Evolutionary conservation across 2,329 filamentous ascomycete species (phyloP), one percentile per base, ranked within the genome.

Genomic region (Sclerotinia glacialis): DNA sequence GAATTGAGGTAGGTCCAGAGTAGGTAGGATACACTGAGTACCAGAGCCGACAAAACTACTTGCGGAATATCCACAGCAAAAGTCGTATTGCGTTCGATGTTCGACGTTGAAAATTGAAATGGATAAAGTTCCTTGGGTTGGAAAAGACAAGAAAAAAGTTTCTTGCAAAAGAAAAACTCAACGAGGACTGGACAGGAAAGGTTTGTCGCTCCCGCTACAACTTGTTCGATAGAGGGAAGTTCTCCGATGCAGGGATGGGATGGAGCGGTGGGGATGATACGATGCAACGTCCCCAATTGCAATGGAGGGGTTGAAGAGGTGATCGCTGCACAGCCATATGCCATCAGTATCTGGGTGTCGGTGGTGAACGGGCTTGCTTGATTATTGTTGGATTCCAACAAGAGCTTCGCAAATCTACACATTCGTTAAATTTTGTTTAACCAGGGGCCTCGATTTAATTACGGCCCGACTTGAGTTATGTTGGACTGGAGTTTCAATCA

Each of bases 1-100:
- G 68, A 71, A 0, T 31, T 64, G 2, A 69, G 46, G 49, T 68
- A 70, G n/a, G 6, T 26, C 67, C 65, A 67, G 2, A 64, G 21
- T 8, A 26, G 12, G 12, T 50, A 55, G 4, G 23, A 47, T 2
- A 11, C 44, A 16, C n/a, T 40, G 49, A 56, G 9, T 47, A 53
- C n/a, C 50, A 31, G 26, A 31, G 18, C 44, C 44, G 44, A 54
- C 11, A 54, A 37, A 54, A 54, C 9, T 14, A 37, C 1, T 5
- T n/a, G 16, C 18, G 50, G 2, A 5, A 34, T 37, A 37, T 37
- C 37, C 31, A 23, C 31, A n/a, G 11, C 4, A n/a, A 54, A 37
- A 37, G 21, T 2, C 31, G 37, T 54, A 14, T 31, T 53, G 28
- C 5, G 16, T 6, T 14, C 11, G 7, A 3, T 11, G 12, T 47